phyloP scores from a whole-genome alignment of 257 asterid genomes.

The Vinca minor region DNA sequence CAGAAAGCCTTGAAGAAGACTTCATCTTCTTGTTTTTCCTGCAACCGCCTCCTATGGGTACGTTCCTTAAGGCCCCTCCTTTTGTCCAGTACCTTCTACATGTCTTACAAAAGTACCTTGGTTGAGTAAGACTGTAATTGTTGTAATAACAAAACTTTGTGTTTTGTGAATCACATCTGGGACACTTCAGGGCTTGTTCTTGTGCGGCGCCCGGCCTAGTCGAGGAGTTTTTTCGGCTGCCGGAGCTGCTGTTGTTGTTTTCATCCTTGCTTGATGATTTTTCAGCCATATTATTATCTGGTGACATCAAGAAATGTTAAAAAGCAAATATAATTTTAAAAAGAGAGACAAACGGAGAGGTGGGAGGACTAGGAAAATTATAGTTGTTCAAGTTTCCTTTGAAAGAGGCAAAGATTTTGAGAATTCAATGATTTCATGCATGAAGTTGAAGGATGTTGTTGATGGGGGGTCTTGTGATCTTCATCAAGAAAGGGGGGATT shows the following conservation, averaged over 20 bases:
- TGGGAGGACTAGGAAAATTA: slow-evolving; percentile 20
- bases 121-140: slow-evolving; percentile 84
- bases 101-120: slow-evolving; percentile 92
- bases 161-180: slow-evolving; percentile 81
- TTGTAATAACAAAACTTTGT: slow-evolving; percentile 94
- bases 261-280: slow-evolving; percentile 24
- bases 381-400: slow-evolving; percentile 34
- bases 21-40: slow-evolving; percentile 70
- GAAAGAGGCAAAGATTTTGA: slow-evolving; percentile 35
- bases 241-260: slow-evolving; percentile 18
- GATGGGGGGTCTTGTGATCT: slow-evolving; percentile 65
- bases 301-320: slow-evolving; percentile 23
- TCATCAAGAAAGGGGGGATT: slow-evolving; percentile 65
- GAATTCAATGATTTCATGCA: slow-evolving; percentile 71
- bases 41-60: slow-evolving; percentile 91
- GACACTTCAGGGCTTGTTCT: slow-evolving; percentile 58
- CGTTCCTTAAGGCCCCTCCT: slow-evolving; percentile 83
- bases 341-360: slow-evolving; percentile 4
- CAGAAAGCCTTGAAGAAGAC: slow-evolving; percentile 40
- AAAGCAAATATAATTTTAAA: slow-evolving; percentile 3
- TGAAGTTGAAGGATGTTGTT: slow-evolving; percentile 36
- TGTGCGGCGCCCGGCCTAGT: slow-evolving; percentile 21
- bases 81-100: slow-evolving; percentile 91
- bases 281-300: slow-evolving; percentile 21
- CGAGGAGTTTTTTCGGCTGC: slow-evolving; percentile 20